These are phyloP conservation scores for Calocybe gangraenosa DNA, from an alignment of 768 basidiomycete genomes.

Conservation along the genomic window DNA sequence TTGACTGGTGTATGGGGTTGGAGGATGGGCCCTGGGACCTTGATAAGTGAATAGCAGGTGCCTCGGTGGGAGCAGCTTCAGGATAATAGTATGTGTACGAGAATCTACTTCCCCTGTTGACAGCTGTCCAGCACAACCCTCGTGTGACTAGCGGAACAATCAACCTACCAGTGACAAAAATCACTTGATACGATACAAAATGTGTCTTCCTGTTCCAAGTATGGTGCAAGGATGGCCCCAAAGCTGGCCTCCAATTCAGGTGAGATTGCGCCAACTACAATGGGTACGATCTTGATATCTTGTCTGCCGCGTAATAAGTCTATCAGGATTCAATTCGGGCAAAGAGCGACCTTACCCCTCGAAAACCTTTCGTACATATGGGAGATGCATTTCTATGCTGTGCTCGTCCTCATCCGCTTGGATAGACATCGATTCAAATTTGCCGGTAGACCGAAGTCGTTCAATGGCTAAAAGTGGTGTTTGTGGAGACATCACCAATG, in stretches of 20 bases:
- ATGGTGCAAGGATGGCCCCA: slow-evolving; percentile 75
- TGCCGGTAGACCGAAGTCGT: slow-evolving; percentile 58
- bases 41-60: slow-evolving; percentile 47
- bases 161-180: slow-evolving; percentile 91
- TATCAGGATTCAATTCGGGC: background rate
- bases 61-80: slow-evolving; percentile 43
- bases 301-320: slow-evolving; percentile 33
- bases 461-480: slow-evolving; percentile 47
- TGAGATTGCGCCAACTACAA: slow-evolving; percentile 81
- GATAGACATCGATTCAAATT: slow-evolving; percentile 65
- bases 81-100: slow-evolving; percentile 88
- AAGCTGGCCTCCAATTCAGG: slow-evolving; percentile 54
- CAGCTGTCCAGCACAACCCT: background rate
- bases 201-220: slow-evolving; percentile 72
- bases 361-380: slow-evolving; percentile 84
- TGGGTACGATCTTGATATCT: slow-evolving; percentile 82
- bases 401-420: slow-evolving; percentile 90
- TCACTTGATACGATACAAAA: slow-evolving; percentile 92
- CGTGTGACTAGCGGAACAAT: background rate
- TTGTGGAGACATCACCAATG: slow-evolving; percentile 1
- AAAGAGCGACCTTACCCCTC: slow-evolving; percentile 49
- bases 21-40: slow-evolving; percentile 34
- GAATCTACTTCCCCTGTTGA: slow-evolving; percentile 69
- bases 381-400: slow-evolving; percentile 97
- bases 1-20: slow-evolving; percentile 80